Conservation (phyloP, 352 stramenopile genomes). For the Aphanomyces astaci region DNA sequence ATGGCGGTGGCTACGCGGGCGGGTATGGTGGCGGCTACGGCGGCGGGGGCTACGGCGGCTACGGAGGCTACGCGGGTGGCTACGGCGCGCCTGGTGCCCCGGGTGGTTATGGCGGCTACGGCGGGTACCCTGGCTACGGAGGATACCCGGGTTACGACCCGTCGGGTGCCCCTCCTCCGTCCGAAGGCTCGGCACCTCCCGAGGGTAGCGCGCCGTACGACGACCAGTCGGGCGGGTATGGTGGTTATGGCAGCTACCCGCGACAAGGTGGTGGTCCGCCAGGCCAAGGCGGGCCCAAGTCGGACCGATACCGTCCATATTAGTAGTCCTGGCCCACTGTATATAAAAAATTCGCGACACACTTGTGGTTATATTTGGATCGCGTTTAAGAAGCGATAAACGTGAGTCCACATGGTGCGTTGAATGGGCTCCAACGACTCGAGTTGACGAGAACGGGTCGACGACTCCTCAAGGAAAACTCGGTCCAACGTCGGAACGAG, state of each 20-base stretch:
- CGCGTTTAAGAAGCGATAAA: neutral
- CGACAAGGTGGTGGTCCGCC: slow-evolving; percentile 41
- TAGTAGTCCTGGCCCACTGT: slow-evolving; percentile 32
- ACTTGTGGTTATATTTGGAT: neutral
- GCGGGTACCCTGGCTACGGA: slow-evolving; percentile 28
- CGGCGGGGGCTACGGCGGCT: slow-evolving; percentile 28
- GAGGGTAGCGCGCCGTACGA: slow-evolving; percentile 34
- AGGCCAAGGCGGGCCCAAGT: slow-evolving; percentile 39
- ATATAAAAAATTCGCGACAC: too few relatives aligned
- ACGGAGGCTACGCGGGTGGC: slow-evolving; percentile 25
- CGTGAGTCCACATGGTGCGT: neutral
- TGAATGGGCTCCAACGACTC: neutral
- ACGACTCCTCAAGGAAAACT: neutral
- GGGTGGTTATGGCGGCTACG: neutral
- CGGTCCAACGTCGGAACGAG: neutral
- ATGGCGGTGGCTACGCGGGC: slow-evolving; percentile 15
- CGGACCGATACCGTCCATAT: slow-evolving; percentile 80
- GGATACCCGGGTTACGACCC: slow-evolving; percentile 31
- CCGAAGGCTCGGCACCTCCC: slow-evolving; percentile 25
- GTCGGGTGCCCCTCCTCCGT: slow-evolving; percentile 20
- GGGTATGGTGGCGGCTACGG: slow-evolving; percentile 24
- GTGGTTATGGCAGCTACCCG: slow-evolving; percentile 20
- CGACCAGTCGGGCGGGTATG: slow-evolving; percentile 24
- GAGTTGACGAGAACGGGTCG: neutral
- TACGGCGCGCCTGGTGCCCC: neutral